These are phyloP conservation scores for Gossypium stocksii DNA, from an alignment of 345 rosid genomes.

Conservation along the genomic window DNA sequence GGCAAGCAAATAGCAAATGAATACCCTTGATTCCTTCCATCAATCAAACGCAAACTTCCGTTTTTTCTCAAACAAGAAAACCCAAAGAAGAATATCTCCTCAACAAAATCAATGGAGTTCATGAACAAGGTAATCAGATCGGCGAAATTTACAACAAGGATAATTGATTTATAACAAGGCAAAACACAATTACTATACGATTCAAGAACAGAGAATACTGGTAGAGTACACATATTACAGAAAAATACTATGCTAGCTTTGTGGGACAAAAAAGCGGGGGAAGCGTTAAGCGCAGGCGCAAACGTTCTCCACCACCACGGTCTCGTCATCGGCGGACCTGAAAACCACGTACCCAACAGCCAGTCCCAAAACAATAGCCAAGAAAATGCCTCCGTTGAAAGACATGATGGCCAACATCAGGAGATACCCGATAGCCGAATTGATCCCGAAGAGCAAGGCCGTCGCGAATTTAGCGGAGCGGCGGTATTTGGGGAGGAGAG, in stretches of 20 bases:
- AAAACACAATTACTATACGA: not conserved
- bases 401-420: constrained; percentile 85
- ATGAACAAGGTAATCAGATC: not conserved
- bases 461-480: constrained; percentile 33
- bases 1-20: not conserved
- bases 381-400: constrained; percentile 78
- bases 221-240: not conserved
- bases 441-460: constrained; percentile 52
- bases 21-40: not conserved
- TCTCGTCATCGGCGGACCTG: constrained; percentile 36
- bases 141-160: not conserved
- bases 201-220: not conserved
- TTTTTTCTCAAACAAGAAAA: not conserved
- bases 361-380: constrained; percentile 64
- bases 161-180: not conserved
- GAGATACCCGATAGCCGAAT: constrained; percentile 67
- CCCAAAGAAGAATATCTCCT: not conserved
- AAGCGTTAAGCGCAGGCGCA: constrained; percentile 59
- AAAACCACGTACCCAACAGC: constrained; percentile 54
- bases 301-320: constrained; percentile 27
- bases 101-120: too few species aligned
- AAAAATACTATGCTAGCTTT: not conserved
- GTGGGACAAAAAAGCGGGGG: not conserved
- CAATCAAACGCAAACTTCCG: not conserved
- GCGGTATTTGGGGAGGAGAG: constrained; percentile 29